Evolutionary conservation across 768 basidiomycete genomes (phyloP), one percentile per base, ranked within the genome.

Genomic region (Butyriboletus loyo): DNA sequence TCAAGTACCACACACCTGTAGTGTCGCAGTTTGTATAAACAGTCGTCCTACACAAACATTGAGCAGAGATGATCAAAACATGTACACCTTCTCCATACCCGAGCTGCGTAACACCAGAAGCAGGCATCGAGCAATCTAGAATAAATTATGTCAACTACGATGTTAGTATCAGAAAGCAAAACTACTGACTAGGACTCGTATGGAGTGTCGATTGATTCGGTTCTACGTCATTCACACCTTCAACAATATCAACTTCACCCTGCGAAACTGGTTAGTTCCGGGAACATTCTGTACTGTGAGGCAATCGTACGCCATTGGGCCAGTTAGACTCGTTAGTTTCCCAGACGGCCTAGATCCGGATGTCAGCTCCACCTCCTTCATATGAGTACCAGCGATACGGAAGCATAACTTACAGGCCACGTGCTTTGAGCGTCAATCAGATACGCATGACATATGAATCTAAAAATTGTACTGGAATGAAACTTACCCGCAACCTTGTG

Each of bases 141-240:
- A 32, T 28, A 15, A 31, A 8, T 28, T 2, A 21, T 15, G 19
- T 50, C n/a, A 51, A 24, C 25, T n/a, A 34, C 22, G 3, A 22
- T 11, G 5, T 35, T 15, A 11, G 19, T 25, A 8, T 13, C 7
- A 17, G 19, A 24, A 14, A 21, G 34, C 9, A 42, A 24, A 24
- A 17, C 5, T 28, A 46, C 72, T 42, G 52, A 77, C 81, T 70
- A 11, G 79, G 57, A 49, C 69, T 71, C 5, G 84, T 85, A 64
- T 87, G 86, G 35, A 87, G 69, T 0, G 83, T 79, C 2, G 74
- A 72, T 52, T 74, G 71, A 59, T 84, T 81, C 3, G 79, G 75
- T 14, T 67, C 67, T 49, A 77, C 70, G 58, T 83, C 71, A 58
- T 86, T 85, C 14, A 85, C 82, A 38, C 72, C 67, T 44, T 68